phyloP scores from a whole-genome alignment of 2,329 filamentous ascomycete species.

The Paraconiothyrium brasiliense region DNA sequence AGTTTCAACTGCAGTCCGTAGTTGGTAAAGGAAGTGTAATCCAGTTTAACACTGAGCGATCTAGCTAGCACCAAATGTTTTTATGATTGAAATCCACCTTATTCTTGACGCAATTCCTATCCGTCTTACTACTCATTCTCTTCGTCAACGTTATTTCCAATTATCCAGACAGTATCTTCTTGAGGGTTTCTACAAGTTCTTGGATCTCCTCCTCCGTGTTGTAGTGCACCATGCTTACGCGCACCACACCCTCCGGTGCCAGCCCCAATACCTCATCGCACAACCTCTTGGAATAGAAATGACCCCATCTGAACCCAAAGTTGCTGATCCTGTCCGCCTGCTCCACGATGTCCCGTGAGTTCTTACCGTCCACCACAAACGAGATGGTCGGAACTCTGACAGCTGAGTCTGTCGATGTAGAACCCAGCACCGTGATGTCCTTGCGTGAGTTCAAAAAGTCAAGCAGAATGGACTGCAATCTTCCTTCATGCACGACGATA shows the following conservation, averaged over 20 bases:
- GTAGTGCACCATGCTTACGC: conserved; percentile 78
- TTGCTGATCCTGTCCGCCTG: conserved; percentile 66
- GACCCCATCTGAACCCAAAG: conserved; percentile 72
- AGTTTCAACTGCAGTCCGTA: too few relatives aligned
- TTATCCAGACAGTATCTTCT: conserved; percentile 56
- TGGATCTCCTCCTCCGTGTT: conserved; percentile 72
- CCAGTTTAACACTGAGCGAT: too few relatives aligned
- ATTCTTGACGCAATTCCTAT: too few relatives aligned
- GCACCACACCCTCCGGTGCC: conserved; percentile 69
- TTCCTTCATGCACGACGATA: conserved; percentile 68
- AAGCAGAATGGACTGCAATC: conserved; percentile 67
- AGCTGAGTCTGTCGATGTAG: conserved; percentile 57
- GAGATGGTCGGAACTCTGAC: conserved; percentile 72
- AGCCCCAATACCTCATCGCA: conserved; percentile 67
- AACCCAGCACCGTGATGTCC: conserved; percentile 68
- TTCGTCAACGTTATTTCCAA: too few relatives aligned
- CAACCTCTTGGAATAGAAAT: conserved; percentile 74
- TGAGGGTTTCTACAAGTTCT: conserved; percentile 62
- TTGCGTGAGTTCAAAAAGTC: conserved; percentile 64
- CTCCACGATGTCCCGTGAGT: conserved; percentile 67
- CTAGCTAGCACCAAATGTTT: too few relatives aligned
- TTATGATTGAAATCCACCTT: too few relatives aligned
- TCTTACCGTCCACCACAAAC: conserved; percentile 68
- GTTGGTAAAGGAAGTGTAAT: too few relatives aligned
- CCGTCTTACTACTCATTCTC: too few relatives aligned